Conservation (phyloP, 2,329 filamentous ascomycete genomes). For the Fusarium oligoseptatum region DNA sequence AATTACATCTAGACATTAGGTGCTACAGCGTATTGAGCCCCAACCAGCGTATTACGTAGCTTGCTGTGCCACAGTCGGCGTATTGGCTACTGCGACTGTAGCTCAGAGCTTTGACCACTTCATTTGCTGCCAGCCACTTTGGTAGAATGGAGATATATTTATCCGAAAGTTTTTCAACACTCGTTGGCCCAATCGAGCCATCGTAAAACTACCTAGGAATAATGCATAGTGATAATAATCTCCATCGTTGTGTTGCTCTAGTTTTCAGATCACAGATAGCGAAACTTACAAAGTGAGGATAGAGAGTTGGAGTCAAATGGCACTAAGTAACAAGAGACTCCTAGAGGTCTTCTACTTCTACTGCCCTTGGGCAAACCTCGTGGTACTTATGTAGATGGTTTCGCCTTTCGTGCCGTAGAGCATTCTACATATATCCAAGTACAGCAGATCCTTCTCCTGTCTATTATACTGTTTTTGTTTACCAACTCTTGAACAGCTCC, state of each 20-base stretch:
- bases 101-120: background rate
- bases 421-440: slow-evolving; percentile 20
- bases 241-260: background rate
- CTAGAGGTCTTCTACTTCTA: background rate
- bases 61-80: background rate
- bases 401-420: slow-evolving; percentile 1
- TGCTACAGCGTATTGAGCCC: background rate
- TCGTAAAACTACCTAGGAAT: background rate
- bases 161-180: background rate
- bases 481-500: slow-evolving; percentile 25
- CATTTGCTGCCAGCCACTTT: background rate
- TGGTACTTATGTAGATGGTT: background rate
- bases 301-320: background rate
- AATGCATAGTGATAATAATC: background rate
- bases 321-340: background rate
- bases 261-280: background rate
- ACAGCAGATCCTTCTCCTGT: background rate
- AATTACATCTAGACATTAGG: background rate
- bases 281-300: background rate
- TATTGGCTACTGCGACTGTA: background rate
- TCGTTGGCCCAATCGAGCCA: background rate
- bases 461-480: background rate
- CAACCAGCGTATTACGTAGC: background rate
- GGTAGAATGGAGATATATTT: background rate
- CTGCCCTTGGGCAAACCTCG: background rate